Percentiles rank a stretch among this genome's conserved stretches.
Evolutionary conservation across 2,329 filamentous ascomycete species (phyloP).

Genomic region (Camillea tinctor): DNA sequence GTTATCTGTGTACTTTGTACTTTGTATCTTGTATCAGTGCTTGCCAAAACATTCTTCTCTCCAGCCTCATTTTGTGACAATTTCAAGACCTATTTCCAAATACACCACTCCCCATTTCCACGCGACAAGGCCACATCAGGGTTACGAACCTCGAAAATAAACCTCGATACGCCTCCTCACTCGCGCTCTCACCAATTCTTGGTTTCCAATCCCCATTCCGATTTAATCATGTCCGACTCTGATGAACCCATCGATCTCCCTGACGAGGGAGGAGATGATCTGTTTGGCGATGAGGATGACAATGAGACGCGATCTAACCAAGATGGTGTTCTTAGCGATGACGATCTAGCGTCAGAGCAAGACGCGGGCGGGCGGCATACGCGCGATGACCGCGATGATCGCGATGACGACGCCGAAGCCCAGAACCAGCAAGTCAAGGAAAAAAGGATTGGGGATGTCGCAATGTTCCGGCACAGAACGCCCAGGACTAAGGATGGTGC

Average conservation of each 20-base stretch:
- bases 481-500: conserved; percentile 70
- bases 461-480: conserved; percentile 66
- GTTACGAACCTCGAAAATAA: neutral
- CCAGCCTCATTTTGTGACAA: neutral
- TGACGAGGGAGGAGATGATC: conserved; percentile 58
- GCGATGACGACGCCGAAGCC: conserved; percentile 42
- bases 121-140: neutral
- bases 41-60: neutral
- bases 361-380: conserved; percentile 42
- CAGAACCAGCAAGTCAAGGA: conserved; percentile 48
- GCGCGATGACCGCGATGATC: too few species aligned
- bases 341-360: conserved; percentile 53
- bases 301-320: conserved; percentile 62
- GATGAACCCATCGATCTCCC: conserved; percentile 51
- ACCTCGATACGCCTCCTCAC: neutral
- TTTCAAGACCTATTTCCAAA: neutral
- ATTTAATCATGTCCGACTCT: conserved; percentile 51
- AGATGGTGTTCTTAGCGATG: conserved; percentile 63
- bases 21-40: neutral
- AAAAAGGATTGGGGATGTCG: conserved; percentile 61
- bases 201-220: neutral
- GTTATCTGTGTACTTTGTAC: neutral
- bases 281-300: conserved; percentile 60
- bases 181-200: neutral
- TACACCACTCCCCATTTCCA: neutral